Evolutionary conservation across 2,329 filamentous ascomycete genomes (phyloP).

Genomic region (Talaromyces funiculosus): DNA sequence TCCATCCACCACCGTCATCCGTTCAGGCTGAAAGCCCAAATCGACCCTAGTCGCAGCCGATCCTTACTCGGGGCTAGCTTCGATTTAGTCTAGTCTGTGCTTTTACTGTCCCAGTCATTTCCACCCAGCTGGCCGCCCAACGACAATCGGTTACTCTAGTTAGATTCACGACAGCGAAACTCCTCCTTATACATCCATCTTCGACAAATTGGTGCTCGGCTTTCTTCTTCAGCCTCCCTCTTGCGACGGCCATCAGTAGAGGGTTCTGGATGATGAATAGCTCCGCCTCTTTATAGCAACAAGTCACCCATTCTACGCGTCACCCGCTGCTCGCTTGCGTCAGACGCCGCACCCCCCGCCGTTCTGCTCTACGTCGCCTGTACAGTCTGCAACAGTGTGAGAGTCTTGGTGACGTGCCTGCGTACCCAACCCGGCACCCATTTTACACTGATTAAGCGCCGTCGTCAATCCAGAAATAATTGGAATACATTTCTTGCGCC

Average conservation of each 20-base stretch:
- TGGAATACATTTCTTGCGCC: conserved; percentile 8
- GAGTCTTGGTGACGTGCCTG: conserved; percentile 5
- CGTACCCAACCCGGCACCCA: neutral
- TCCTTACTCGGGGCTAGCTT: conserved; percentile 3
- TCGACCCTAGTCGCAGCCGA: neutral
- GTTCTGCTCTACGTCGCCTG: conserved; percentile 13
- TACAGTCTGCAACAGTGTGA: conserved; percentile 6
- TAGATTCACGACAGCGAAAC: neutral
- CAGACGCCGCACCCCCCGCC: conserved; percentile 13
- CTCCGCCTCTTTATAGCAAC: conserved; percentile 16
- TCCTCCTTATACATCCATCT: conserved; percentile 3
- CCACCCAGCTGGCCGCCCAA: conserved; percentile 8
- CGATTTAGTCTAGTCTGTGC: neutral
- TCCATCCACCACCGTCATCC: neutral
- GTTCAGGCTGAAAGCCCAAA: neutral
- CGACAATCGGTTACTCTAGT: neutral
- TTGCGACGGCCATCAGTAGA: conserved; percentile 6
- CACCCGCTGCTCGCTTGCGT: conserved; percentile 15
- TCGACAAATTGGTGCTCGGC: conserved; percentile 7
- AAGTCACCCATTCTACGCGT: conserved; percentile 15
- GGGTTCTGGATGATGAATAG: conserved; percentile 18
- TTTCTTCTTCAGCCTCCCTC: conserved; percentile 1
- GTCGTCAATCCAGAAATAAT: conserved; percentile 24
- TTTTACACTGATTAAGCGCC: neutral
- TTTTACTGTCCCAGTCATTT: neutral